A percentile compares a stretch with the other conserved stretches of the same genome.
Conservation (phyloP, 129 eudicot genomes). For the Pulicaria dysenterica region DNA sequence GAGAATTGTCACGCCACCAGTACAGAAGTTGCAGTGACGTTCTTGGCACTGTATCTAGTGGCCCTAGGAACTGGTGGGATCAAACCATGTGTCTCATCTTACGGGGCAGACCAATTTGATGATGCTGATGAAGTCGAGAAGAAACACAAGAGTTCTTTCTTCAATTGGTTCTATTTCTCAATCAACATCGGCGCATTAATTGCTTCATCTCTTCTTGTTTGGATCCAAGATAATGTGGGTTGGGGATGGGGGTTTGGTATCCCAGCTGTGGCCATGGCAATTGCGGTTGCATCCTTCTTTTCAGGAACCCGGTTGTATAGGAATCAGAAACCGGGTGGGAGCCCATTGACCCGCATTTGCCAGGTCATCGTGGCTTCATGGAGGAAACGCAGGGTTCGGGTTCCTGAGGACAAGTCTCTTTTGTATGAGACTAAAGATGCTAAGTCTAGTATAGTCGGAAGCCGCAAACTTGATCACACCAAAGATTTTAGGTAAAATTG, state of each 20-base stretch:
- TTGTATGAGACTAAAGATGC: slow-evolving; percentile 53
- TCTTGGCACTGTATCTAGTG: slow-evolving; percentile 61
- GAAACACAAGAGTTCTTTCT: slow-evolving; percentile 70
- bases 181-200: slow-evolving; percentile 77
- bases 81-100: slow-evolving; percentile 85
- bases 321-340: slow-evolving; percentile 79
- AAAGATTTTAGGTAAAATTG: slow-evolving; percentile 48
- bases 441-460: slow-evolving; percentile 60
- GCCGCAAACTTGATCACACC: slow-evolving; percentile 76
- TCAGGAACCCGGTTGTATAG: slow-evolving; percentile 74
- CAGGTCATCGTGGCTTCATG: slow-evolving; percentile 66
- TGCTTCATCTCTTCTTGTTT: slow-evolving; percentile 62
- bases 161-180: slow-evolving; percentile 83
- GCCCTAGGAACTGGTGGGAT: slow-evolving; percentile 88
- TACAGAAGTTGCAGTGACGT: slow-evolving; percentile 41
- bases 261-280: slow-evolving; percentile 72
- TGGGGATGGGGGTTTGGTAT: slow-evolving; percentile 91
- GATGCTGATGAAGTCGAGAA: slow-evolving; percentile 69
- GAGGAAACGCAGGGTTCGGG: slow-evolving; percentile 45
- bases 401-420: slow-evolving; percentile 49
- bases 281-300: slow-evolving; percentile 68
- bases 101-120: slow-evolving; percentile 83
- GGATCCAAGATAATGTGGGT: slow-evolving; percentile 75
- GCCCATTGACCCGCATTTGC: slow-evolving; percentile 68
- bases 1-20: slow-evolving; percentile 49